Conservation (phyloP, 2,329 filamentous ascomycete genomes). For the Alternaria arborescens region DNA sequence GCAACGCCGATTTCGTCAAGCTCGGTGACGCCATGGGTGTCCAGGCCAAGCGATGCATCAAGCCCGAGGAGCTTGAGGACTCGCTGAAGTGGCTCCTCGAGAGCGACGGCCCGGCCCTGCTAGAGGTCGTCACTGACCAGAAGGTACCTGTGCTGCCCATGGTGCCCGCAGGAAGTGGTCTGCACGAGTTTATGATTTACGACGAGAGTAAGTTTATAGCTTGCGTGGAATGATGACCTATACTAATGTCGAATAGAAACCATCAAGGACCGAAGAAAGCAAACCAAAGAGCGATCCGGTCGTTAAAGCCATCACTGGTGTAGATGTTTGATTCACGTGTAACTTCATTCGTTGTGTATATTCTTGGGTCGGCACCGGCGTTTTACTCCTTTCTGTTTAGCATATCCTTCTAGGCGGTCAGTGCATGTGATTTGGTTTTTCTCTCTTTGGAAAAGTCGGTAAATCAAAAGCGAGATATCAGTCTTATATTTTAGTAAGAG, state of each 20-base stretch:
- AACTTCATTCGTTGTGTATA: slow-evolving; percentile 30
- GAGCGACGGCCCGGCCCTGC: slow-evolving; percentile 86
- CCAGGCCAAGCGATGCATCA: slow-evolving; percentile 73
- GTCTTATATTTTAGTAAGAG: neutral
- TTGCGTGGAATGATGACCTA: neutral
- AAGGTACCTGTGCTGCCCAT: slow-evolving; percentile 96
- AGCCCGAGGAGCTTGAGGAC: slow-evolving; percentile 79
- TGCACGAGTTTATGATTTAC: slow-evolving; percentile 94
- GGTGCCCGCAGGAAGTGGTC: slow-evolving; percentile 85
- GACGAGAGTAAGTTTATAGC: slow-evolving; percentile 69
- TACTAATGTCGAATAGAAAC: slow-evolving; percentile 28
- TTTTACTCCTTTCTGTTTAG: slow-evolving; percentile 12
- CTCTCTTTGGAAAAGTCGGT: slow-evolving; percentile 2
- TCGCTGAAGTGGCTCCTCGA: slow-evolving; percentile 85
- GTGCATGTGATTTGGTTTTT: neutral
- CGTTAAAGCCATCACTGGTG: slow-evolving; percentile 26
- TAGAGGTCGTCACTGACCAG: slow-evolving; percentile 90
- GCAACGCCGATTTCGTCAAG: slow-evolving; percentile 96
- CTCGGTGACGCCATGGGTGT: slow-evolving; percentile 91
- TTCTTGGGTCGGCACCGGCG: slow-evolving; percentile 29
- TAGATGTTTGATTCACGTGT: slow-evolving; percentile 12
- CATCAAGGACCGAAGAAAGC: slow-evolving; percentile 40
- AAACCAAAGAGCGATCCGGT: slow-evolving; percentile 40
- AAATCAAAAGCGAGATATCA: slow-evolving; percentile 19
- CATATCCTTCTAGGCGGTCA: neutral